phyloP scores from a whole-genome alignment of 2,329 filamentous ascomycete species.

The Neofusicoccum parvum region DNA sequence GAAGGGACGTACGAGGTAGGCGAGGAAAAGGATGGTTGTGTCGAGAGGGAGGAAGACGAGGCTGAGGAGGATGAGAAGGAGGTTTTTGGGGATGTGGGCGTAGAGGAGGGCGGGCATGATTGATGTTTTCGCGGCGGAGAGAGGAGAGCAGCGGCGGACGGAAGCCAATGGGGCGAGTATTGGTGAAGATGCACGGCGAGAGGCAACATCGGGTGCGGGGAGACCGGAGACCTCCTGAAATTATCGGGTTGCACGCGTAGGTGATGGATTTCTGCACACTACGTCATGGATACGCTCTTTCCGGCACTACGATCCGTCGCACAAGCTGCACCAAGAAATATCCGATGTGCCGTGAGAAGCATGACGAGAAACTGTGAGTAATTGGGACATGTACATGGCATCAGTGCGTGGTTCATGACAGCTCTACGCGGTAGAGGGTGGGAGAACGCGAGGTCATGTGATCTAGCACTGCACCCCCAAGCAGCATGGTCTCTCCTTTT shows the following conservation, averaged over 20 bases:
- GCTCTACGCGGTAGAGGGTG: not conserved
- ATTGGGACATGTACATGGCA: not conserved
- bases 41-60: conserved; percentile 27
- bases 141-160: not conserved
- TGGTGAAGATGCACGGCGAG: not conserved
- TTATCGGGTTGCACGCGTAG: not conserved
- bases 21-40: conserved; percentile 40
- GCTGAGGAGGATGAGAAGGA: conserved; percentile 48
- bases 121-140: not conserved
- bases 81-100: conserved; percentile 52
- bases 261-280: not conserved
- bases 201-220: not conserved
- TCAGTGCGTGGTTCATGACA: no score
- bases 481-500: no score
- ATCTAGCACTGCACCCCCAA: not conserved
- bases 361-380: not conserved
- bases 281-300: conserved; percentile 16
- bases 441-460: conserved; percentile 3
- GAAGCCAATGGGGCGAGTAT: not conserved
- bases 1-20: conserved; percentile 37
- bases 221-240: not conserved
- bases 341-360: not conserved
- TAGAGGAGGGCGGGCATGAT: conserved; percentile 31
- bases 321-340: not conserved
- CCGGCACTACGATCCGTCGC: not conserved